These are phyloP conservation scores for Suhomyces anneliseae DNA, from an alignment of 1,139 yeast species.

Conservation along the genomic window DNA sequence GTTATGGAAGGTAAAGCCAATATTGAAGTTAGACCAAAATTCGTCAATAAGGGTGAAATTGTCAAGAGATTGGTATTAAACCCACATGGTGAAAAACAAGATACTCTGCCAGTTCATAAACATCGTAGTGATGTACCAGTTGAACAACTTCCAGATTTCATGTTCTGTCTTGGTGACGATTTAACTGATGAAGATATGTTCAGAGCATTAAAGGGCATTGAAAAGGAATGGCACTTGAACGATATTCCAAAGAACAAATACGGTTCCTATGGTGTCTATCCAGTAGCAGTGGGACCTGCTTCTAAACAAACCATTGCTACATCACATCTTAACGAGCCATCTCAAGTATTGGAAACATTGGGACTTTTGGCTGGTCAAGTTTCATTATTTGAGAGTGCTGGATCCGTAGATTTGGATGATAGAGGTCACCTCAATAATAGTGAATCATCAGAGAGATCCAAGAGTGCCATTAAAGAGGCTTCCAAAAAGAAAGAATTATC, in stretches of 20 bases:
- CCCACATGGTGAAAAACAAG: conserved; percentile 53
- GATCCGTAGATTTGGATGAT: conserved; percentile 71
- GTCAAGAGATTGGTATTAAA: conserved; percentile 74
- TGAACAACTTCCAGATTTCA: conserved; percentile 72
- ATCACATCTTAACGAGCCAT: conserved; percentile 83
- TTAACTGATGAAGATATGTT: conserved; percentile 98
- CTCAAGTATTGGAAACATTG: conserved; percentile 80
- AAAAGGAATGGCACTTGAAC: conserved; percentile 43
- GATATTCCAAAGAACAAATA: conserved; percentile 43
- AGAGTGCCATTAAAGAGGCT: conserved; percentile 41
- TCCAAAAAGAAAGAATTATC: conserved; percentile 18
- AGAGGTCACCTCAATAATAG: conserved; percentile 63
- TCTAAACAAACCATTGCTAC: conserved; percentile 86
- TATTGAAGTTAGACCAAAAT: conserved; percentile 90
- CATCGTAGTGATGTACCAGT: conserved; percentile 34
- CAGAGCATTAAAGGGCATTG: conserved; percentile 63
- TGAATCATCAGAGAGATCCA: conserved; percentile 44
- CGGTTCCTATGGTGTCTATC: conserved; percentile 67
- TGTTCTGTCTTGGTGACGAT: conserved; percentile 92
- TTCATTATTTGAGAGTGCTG: conserved; percentile 73
- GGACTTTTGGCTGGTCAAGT: conserved; percentile 78
- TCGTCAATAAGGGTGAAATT: conserved; percentile 95
- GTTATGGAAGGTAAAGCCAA: conserved; percentile 98
- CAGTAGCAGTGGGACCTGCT: conserved; percentile 95
- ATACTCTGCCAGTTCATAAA: conserved; percentile 28